Conservation (phyloP, 768 basidiomycete genomes). For the Termitomyces sp. region DNA sequence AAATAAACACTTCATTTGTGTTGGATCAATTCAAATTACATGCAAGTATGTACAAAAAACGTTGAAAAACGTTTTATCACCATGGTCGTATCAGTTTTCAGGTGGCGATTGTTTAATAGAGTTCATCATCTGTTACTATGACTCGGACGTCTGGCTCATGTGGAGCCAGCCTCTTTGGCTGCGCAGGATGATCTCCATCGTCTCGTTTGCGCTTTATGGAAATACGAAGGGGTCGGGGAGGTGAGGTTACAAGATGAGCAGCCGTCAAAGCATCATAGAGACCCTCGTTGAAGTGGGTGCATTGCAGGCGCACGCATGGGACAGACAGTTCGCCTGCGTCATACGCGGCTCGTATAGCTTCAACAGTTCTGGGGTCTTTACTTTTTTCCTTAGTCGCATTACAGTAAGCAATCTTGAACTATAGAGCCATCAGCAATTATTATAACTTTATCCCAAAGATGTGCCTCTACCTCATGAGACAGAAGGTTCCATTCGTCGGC, state of each 20-base stretch:
- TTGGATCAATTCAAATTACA: neutral
- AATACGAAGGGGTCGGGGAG: neutral
- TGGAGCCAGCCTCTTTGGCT: neutral
- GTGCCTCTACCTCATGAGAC: slow-evolving; percentile 27
- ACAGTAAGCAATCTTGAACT: slow-evolving; percentile 31
- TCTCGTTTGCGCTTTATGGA: slow-evolving; percentile 12
- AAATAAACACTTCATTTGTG: neutral
- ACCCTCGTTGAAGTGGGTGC: slow-evolving; percentile 36
- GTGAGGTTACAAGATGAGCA: neutral
- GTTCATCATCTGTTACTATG: neutral
- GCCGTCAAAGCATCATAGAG: slow-evolving; percentile 27
- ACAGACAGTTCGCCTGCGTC: slow-evolving; percentile 34
- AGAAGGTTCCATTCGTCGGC: slow-evolving; percentile 43
- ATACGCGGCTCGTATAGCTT: slow-evolving; percentile 38
- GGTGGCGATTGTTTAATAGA: neutral
- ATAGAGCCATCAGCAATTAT: neutral
- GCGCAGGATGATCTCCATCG: slow-evolving; percentile 8
- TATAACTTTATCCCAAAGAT: neutral
- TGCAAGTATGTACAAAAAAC: neutral
- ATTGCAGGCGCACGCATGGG: slow-evolving; percentile 45
- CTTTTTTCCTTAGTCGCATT: slow-evolving; percentile 34
- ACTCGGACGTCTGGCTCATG: neutral
- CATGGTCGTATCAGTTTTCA: neutral
- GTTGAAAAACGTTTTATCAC: neutral
- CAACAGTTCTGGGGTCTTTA: slow-evolving; percentile 25